phyloP scores from a whole-genome alignment of 345 rosid species.

The Cardamine occulta region DNA sequence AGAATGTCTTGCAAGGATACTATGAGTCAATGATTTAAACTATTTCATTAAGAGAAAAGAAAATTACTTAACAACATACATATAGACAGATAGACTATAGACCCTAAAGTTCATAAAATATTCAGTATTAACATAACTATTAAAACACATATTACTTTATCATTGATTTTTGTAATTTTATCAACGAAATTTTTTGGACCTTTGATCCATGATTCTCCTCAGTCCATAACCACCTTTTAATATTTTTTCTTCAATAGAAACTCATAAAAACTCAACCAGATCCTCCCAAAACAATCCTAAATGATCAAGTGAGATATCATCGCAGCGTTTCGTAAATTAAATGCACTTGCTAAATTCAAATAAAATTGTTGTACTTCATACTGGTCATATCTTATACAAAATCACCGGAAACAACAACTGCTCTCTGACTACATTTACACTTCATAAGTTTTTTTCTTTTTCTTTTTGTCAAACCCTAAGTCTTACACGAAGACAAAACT shows the following conservation, averaged over 20 bases:
- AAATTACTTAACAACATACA: background rate
- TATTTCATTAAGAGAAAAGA: background rate
- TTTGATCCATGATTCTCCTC: background rate
- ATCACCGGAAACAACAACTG: conserved; percentile 17
- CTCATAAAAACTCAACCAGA: background rate
- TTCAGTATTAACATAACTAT: background rate
- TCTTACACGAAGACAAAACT: conserved; percentile 12
- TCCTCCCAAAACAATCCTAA: background rate
- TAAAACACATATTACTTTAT: background rate
- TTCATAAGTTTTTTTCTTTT: background rate
- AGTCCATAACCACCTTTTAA: background rate
- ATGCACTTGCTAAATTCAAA: background rate
- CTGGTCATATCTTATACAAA: background rate
- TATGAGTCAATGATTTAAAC: background rate
- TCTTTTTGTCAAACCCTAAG: conserved; percentile 34
- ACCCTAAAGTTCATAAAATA: too few species aligned
- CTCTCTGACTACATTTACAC: conserved; percentile 6
- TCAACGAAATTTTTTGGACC: background rate
- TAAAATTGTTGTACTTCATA: background rate
- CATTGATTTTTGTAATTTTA: background rate
- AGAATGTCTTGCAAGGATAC: background rate
- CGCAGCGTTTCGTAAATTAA: background rate
- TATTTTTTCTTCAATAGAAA: background rate
- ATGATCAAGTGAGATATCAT: background rate
- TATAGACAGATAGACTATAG: background rate